Evolutionary conservation across 495 filamentous ascomycete genomes (phyloP), one percentile per base, ranked within the genome.

Genomic region (Lepraria neglecta): DNA sequence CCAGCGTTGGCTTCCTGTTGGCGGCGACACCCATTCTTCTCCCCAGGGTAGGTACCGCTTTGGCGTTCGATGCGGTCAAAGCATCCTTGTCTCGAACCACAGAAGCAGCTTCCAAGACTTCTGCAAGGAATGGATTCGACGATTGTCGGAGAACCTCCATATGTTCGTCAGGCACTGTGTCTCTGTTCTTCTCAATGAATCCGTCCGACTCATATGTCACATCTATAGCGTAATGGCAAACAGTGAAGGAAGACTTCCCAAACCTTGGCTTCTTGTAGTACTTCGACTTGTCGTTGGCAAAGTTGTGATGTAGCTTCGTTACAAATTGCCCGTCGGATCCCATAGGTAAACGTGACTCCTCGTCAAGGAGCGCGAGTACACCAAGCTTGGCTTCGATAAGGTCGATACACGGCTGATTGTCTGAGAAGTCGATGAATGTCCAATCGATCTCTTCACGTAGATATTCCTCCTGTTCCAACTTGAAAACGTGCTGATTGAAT

Each of bases 401-500:
- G 72, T 99, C 94, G 70, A 99, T 99, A 76, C 94, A 99, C n/a
- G 95, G 95, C 72, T 97, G 91, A 68, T 99, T 99, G 71, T 99
- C 94, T 54, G 94, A 95, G 75, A 97, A 99, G 72, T 99, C 94
- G 77, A 99, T 99, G 72, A 97, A 99, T 14, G 89, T 96, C 94
- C 94, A 99, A 71, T 97, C 92, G 65, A 99, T 99, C 75, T 97
- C 79, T 71, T 99, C 94, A 35, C 88, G 82, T 14, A 97, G 82
- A 74, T 99, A 99, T 76, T 99, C 94, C 75, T 97, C 95, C 73
- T 99, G 94, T 72, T 99, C 94, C 21, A 99, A 82, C 71, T 97
- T 96, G 84, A 99, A 99, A n/a, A 99, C 94, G 67, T 99, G 94
- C 73, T 95, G 91, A 73, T 99, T 99, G 79, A 99, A 99, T 68